A percentile compares a stretch with the other conserved stretches of the same genome.
These are phyloP conservation scores for Codiaeum variegatum DNA, from an alignment of 441 rosid species.

Conservation along the genomic window DNA sequence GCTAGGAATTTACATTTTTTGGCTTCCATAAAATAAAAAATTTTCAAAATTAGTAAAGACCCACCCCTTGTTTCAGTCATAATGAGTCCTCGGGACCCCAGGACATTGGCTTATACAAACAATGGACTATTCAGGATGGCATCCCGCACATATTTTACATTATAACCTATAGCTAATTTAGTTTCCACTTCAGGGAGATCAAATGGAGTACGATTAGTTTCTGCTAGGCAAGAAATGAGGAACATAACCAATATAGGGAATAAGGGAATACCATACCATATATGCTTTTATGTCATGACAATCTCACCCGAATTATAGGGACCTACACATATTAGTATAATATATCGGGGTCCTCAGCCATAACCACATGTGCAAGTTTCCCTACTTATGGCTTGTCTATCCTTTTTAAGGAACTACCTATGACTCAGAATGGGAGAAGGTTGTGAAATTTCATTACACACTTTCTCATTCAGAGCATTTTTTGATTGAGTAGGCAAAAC, in stretches of 20 bases:
- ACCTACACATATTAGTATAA: slow-evolving; percentile 20
- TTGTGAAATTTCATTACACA: not conserved
- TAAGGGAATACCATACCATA: too few relatives aligned
- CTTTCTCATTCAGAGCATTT: not conserved
- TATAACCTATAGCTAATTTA: not conserved
- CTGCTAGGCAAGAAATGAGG: not conserved
- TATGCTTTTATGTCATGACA: slow-evolving; percentile 14
- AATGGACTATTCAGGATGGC: not conserved
- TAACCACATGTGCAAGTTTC: too few relatives aligned
- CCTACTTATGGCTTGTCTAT: too few relatives aligned
- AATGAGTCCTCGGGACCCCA: not conserved
- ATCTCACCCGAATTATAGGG: slow-evolving; percentile 17
- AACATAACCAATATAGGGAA: too few relatives aligned
- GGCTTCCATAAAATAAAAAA: not conserved
- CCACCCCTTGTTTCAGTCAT: not conserved
- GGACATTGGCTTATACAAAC: not conserved
- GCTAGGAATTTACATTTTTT: not conserved
- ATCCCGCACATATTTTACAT: not conserved
- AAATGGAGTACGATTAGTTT: not conserved
- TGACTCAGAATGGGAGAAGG: not conserved
- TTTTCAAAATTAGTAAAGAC: not conserved
- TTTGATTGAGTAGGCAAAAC: slow-evolving; percentile 11
- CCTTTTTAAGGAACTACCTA: too few relatives aligned
- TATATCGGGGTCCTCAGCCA: not conserved
- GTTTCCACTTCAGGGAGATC: not conserved